Evolutionary conservation across 1,284 basidiomycete species (phyloP), one percentile per base, ranked within the genome.

Genomic region (Sphaerobolus stellatus): DNA sequence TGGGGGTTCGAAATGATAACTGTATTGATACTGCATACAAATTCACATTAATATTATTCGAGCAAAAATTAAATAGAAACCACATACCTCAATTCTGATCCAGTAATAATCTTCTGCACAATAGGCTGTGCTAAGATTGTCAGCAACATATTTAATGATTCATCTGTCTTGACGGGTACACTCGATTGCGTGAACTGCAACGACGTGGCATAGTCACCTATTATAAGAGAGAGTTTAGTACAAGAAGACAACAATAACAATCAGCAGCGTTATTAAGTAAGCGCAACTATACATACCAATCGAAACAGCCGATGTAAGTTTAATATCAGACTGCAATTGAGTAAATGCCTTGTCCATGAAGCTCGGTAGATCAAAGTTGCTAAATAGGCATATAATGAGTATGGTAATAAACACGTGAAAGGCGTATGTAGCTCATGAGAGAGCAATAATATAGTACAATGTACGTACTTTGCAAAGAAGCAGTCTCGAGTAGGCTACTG

Each of bases 81-180:
- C n/a, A n/a, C n/a, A n/a, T n/a, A n/a, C 83, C 79, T 77, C 50
- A 92, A 70, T 18, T 75, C 68, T 8, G 86, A 76, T 24, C 75
- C 80, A 25, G 78, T 75, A 38, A 92, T 85, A 58, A 92, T 80
- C 61, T 81, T 83, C 68, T 92, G 86, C n/a, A 91, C 89, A 56
- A 92, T 90, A 3, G 90, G 89, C 56, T 80, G 76, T 1, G 90
- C 88, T 49, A 92, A 77, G 44, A 88, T 68, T 7, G 88, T 88
- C 7, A 92, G 74, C 47, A 92, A 79, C 48, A 84, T 66, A 63
- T 88, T 75, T 52, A 90, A 71, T 51, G 75, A 83, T 14, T 77
- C 66, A 64, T 88, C 89, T 1, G 86, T 89, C 30, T 69, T 65
- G 24, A 84, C 84, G 2, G 82, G 76, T 24, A 91, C 77, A 48